Evolutionary conservation across 2,329 filamentous ascomycete genomes (phyloP).

Genomic region (Cordyceps cicadae): DNA sequence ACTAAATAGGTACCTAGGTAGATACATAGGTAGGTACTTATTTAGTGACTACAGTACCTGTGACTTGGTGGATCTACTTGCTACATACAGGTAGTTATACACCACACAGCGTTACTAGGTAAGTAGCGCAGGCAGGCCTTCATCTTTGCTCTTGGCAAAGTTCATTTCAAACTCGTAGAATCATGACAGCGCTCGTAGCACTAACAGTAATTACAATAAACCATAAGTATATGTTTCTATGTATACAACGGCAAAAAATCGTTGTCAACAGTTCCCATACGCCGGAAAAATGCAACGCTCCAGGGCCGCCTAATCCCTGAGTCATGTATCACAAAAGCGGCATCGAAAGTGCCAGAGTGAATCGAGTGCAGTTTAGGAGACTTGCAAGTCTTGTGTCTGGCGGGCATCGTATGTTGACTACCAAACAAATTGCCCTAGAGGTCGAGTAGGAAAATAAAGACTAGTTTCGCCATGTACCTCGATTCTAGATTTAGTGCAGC

Average conservation of each 20-base stretch:
- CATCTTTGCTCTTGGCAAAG: not conserved
- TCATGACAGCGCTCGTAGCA: not conserved
- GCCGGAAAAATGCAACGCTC: constrained; percentile 11
- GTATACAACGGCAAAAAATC: constrained; percentile 11
- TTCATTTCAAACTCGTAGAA: not conserved
- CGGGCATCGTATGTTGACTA: constrained; percentile 5
- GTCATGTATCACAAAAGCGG: not conserved
- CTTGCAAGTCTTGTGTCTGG: not conserved
- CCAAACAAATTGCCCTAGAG: not conserved
- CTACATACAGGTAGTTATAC: too few species aligned
- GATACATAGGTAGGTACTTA: too few species aligned
- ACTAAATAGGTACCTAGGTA: too few species aligned
- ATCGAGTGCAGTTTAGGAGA: not conserved
- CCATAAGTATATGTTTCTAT: constrained; percentile 7
- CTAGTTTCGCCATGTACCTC: not conserved
- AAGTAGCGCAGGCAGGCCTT: not conserved
- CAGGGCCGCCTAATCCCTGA: not conserved
- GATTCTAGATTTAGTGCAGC: constrained; percentile 20
- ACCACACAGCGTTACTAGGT: too few species aligned
- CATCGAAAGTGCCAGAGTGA: not conserved
- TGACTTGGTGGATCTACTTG: too few species aligned
- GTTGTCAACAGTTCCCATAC: constrained; percentile 8
- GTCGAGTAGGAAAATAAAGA: not conserved
- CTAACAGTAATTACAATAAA: constrained; percentile 7
- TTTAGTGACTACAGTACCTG: too few species aligned